Base-by-base conservation (phyloP, 1,139 yeast species). In the Saccharomycopsis hybrid region DNA sequence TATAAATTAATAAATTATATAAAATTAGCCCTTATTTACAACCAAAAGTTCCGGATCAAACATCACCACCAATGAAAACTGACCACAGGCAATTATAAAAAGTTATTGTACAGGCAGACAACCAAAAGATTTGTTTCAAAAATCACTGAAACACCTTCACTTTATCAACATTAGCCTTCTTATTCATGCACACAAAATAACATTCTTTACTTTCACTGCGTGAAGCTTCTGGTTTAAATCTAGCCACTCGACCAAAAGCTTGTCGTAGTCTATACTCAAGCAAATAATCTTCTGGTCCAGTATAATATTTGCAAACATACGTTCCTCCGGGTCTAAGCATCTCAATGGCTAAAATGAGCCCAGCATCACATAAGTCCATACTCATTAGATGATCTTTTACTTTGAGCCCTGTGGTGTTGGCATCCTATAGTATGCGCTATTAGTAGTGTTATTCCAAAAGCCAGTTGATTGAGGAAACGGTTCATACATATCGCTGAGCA, bases 361-460 rank as follows among this genome's bases (percentile, higher is more conserved):
- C 90, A 0, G 97, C 96, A 62, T 92, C 97, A 56, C 97, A 92
- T 50, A 92, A 68, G 63, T 90, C 96, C 56, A 80, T 76, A 55
- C 82, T 77, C 54, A 73, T 71, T 2, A 72, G 65, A 61, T 83
- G 90, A 60, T 84, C 90, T 56, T 77, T 72, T 18, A 79, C 72
- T 2, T 76, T 71, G 36, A 81, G 62, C 24, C 90, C 90, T 13
- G 83, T 67, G 2, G 88, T 81, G 60, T 83, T 83, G 48, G 85
- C 79, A 84, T 78, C 89, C 89, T 83, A 66, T 62, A 59, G 63
- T 77, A 82, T 11, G 97, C 95, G 57, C 76, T 74, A 71, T 87
- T 82, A 73, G 84, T 78, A 65, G 92, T 85, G 66, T 83, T 77
- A 63, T 75, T 78, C 76, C 80, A 78, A 63, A 74, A 83, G 2